A percentile compares a stretch with the other conserved stretches of the same genome.
phyloP scores from a whole-genome alignment of 345 rosid species.

The Bruguiera parviflora region DNA sequence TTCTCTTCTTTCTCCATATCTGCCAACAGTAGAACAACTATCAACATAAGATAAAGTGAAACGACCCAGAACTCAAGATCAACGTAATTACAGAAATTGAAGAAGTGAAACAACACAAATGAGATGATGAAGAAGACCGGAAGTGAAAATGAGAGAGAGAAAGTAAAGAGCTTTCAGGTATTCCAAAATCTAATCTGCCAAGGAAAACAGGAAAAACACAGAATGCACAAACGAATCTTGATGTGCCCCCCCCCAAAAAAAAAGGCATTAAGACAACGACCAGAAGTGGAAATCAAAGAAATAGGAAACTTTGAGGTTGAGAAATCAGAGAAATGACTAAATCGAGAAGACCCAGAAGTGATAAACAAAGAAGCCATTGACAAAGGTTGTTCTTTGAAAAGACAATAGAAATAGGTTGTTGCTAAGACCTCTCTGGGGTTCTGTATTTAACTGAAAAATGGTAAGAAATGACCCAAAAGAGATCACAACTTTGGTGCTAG shows the following conservation, averaged over 20 bases:
- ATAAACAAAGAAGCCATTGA: not conserved
- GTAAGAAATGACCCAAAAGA: not conserved
- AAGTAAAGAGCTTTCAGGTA: not conserved
- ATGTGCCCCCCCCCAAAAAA: conserved; percentile 3
- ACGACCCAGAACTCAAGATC: conserved; percentile 10
- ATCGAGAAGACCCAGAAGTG: conserved; percentile 13
- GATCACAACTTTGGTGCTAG: not conserved
- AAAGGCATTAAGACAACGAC: not conserved
- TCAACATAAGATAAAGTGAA: not conserved
- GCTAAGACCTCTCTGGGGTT: not conserved
- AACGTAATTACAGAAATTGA: not conserved
- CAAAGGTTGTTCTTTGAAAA: not conserved
- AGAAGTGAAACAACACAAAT: no score
- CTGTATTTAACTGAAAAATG: not conserved
- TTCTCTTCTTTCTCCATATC: conserved; percentile 47
- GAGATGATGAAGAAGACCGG: not conserved
- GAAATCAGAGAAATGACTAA: not conserved
- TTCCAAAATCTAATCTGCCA: conserved; percentile 6
- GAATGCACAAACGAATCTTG: not conserved
- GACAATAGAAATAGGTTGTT: not conserved
- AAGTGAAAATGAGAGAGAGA: not conserved
- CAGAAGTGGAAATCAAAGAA: not conserved
- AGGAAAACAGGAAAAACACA: not conserved
- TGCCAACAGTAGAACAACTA: not conserved
- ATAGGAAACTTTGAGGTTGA: not conserved